These are phyloP conservation scores for Calonectria montana DNA, from an alignment of 2,329 filamentous ascomycete genomes.

Conservation along the genomic window DNA sequence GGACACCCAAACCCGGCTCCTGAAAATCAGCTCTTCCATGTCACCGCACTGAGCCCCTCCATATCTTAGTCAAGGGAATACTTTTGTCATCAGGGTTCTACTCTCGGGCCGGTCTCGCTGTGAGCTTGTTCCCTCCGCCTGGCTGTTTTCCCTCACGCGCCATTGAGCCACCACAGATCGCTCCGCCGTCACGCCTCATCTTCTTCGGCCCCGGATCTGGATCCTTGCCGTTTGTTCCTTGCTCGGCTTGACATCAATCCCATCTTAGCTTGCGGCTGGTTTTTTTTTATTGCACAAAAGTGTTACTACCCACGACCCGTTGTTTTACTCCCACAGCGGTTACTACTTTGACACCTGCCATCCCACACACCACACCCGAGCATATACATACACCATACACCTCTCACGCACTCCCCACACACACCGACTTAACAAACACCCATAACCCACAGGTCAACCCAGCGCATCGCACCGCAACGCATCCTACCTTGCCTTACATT, in stretches of 20 bases:
- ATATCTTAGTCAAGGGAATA: not conserved
- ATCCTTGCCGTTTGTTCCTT: conserved; percentile 29
- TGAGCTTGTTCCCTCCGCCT: conserved; percentile 13
- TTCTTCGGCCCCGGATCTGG: conserved; percentile 36
- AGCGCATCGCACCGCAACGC: conserved; percentile 22
- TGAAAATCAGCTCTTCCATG: not conserved
- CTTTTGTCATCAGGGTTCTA: conserved; percentile 18
- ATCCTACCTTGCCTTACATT: conserved; percentile 15
- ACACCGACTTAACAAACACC: conserved; percentile 36
- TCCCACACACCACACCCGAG: conserved; percentile 32
- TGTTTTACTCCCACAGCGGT: conserved; percentile 17
- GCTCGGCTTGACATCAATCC: conserved; percentile 12
- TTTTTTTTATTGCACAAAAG: not conserved
- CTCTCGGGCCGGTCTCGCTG: conserved; percentile 20
- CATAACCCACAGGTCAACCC: conserved; percentile 25
- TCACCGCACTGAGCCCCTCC: not conserved
- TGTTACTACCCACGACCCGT: conserved; percentile 6
- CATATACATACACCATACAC: conserved; percentile 39
- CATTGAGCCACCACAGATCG: conserved; percentile 35
- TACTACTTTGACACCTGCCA: conserved; percentile 31
- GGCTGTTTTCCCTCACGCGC: conserved; percentile 28
- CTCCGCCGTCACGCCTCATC: conserved; percentile 32
- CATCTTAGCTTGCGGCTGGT: conserved; percentile 11
- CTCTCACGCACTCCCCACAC: conserved; percentile 33
- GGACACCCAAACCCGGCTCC: not conserved